Evolutionary conservation across 192 early-diverging fungal species (phyloP).

Genomic region (Backusella luteola): DNA sequence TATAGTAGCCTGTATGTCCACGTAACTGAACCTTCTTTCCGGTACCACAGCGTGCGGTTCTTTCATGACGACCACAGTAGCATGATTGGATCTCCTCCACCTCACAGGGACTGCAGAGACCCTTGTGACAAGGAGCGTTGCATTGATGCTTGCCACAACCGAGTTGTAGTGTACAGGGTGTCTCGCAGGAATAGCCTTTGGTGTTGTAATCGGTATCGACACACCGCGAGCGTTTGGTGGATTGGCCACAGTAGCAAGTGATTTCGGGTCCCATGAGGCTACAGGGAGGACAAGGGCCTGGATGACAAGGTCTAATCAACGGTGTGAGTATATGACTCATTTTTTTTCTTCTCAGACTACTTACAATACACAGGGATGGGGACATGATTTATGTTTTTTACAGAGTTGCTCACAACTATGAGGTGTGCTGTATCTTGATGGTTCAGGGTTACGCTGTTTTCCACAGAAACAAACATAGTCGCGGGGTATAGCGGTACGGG

Average conservation of each 20-base stretch:
- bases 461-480: slow-evolving; percentile 90
- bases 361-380: slow-evolving; percentile 74
- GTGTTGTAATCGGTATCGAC: slow-evolving; percentile 63
- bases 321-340: neutral
- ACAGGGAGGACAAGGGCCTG: slow-evolving; percentile 93
- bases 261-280: slow-evolving; percentile 69
- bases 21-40: slow-evolving; percentile 41
- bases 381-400: slow-evolving; percentile 58
- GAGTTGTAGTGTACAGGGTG: slow-evolving; percentile 60
- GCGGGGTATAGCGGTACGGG: slow-evolving; percentile 59
- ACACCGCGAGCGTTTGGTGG: slow-evolving; percentile 65
- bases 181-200: slow-evolving; percentile 67
- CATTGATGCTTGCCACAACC: slow-evolving; percentile 71
- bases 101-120: slow-evolving; percentile 64
- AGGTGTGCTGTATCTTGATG: slow-evolving; percentile 62
- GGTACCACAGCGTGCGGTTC: slow-evolving; percentile 55
- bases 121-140: slow-evolving; percentile 63
- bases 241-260: slow-evolving; percentile 81
- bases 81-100: slow-evolving; percentile 56
- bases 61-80: slow-evolving; percentile 64
- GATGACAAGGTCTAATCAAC: slow-evolving; percentile 72
- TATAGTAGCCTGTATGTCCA: slow-evolving; percentile 44
- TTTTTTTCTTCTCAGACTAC: slow-evolving; percentile 11
- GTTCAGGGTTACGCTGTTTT: slow-evolving; percentile 67
- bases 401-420: slow-evolving; percentile 87